Conservation (phyloP, 495 filamentous ascomycete species). For the Pyrenula aspistea region DNA sequence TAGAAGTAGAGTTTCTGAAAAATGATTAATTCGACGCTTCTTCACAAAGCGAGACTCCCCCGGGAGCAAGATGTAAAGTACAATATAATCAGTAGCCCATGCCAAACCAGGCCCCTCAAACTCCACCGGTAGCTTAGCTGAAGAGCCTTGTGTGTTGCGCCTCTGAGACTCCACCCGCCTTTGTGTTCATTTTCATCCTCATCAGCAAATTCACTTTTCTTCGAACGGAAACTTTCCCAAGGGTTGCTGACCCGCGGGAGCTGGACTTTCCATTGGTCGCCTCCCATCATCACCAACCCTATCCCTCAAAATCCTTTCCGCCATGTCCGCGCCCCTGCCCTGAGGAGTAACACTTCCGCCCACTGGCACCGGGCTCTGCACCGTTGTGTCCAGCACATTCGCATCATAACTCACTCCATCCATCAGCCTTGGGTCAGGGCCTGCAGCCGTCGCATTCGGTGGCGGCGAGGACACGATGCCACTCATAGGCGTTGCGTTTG, state of each 20-base stretch:
- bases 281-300: conserved; percentile 1
- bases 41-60: too few relatives aligned
- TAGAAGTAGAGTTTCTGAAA: too few relatives aligned
- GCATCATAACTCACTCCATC: conserved; percentile 45
- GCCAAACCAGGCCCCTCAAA: too few relatives aligned
- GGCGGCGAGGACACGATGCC: conserved; percentile 14
- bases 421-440: conserved; percentile 36
- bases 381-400: conserved; percentile 40
- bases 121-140: too few relatives aligned
- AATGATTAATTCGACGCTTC: too few relatives aligned
- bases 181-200: too few relatives aligned
- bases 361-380: conserved; percentile 26
- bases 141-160: too few relatives aligned
- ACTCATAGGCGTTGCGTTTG: conserved; percentile 17
- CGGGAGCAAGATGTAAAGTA: too few relatives aligned
- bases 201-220: not conserved
- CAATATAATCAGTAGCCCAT: too few relatives aligned
- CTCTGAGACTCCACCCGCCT: too few relatives aligned
- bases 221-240: conserved; percentile 7
- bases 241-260: not conserved
- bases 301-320: conserved; percentile 13
- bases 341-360: conserved; percentile 8
- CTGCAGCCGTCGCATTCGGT: conserved; percentile 22
- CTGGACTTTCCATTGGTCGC: not conserved
- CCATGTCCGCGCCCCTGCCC: conserved; percentile 8